Base-by-base conservation (phyloP, 495 filamentous ascomycete species). In the Penicillium samsonianum region DNA sequence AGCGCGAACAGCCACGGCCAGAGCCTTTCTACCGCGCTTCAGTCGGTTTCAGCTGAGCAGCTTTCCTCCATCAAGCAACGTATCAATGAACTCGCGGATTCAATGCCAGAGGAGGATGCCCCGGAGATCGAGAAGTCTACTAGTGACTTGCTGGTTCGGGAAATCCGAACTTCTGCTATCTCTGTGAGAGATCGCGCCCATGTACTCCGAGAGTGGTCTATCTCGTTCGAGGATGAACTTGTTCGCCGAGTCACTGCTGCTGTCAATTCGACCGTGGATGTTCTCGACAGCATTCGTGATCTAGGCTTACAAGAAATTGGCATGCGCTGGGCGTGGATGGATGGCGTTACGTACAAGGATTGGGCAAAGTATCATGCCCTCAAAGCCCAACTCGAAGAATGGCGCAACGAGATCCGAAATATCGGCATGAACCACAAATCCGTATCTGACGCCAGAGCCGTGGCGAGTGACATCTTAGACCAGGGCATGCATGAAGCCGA, bases 281-380 rank as follows among this genome's bases (percentile, higher is more conserved):
- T 95, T 33, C 80, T 99, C 35, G 90, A 94, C 60, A 80, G 83
- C 50, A 91, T 96, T 54, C 84, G 90, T 20, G 91, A 97, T 60
- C 79, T 96, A 8, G 91, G 92, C 2, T 79, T 99, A 8, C 91
- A 96, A 66, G 93, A 96, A 65, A 90, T 99, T 52, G 95, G 95
- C 40, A 92, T 95, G 84, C 90, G 94, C 57, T 99, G 95, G 92
- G 92, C 92, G 1, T 95, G 90, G 88, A 96, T 90, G 81, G 93
- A 97, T 50, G 88, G 88, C 37, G 84, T 99, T 57, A 92, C 92
- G 6, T 96, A 98, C 78, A 92, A 94, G 64, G 92, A 97, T 68
- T 99, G 95, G 95, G 83, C 84, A 26, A 90, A 89, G 64, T 98
- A 96, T 67, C 89, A 96, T 65, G 79, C 87, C 25, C 78, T 98